Evolutionary conservation across 2,329 filamentous ascomycete genomes (phyloP).

Genomic region (Colletotrichum chrysophilum): DNA sequence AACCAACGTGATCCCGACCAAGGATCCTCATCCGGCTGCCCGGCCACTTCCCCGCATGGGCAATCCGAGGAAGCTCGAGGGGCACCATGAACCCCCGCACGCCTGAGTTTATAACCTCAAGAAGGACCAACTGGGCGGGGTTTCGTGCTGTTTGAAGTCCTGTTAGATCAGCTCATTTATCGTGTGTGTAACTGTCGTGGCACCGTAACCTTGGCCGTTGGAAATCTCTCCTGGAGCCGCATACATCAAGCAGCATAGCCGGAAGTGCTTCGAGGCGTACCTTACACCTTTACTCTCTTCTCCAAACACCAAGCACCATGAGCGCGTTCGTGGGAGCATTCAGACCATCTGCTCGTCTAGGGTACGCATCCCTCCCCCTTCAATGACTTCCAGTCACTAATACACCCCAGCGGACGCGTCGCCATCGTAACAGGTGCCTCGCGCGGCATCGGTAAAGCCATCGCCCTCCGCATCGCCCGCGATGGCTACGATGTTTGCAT

Average conservation of each 20-base stretch:
- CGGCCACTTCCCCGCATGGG: background rate
- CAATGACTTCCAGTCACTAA: background rate
- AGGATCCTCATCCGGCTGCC: background rate
- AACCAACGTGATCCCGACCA: background rate
- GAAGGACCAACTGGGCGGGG: background rate
- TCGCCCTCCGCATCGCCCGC: slow-evolving; percentile 65
- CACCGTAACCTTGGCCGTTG: background rate
- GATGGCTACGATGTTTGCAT: slow-evolving; percentile 72
- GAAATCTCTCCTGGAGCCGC: background rate
- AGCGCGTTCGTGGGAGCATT: slow-evolving; percentile 5
- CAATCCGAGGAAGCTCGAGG: background rate
- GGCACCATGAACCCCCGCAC: background rate
- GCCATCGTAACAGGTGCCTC: slow-evolving; percentile 19
- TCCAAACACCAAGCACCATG: background rate
- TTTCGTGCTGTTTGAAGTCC: background rate
- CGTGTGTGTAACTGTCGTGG: background rate
- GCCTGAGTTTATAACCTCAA: background rate
- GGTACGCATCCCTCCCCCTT: background rate
- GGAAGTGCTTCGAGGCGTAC: background rate
- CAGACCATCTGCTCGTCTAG: background rate
- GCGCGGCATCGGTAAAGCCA: slow-evolving; percentile 58
- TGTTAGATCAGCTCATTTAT: background rate
- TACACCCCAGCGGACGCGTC: background rate
- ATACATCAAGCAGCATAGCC: background rate
- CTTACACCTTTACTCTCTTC: background rate